Base-by-base conservation (phyloP, 129 eudicot species). In the Arctium minus region DNA sequence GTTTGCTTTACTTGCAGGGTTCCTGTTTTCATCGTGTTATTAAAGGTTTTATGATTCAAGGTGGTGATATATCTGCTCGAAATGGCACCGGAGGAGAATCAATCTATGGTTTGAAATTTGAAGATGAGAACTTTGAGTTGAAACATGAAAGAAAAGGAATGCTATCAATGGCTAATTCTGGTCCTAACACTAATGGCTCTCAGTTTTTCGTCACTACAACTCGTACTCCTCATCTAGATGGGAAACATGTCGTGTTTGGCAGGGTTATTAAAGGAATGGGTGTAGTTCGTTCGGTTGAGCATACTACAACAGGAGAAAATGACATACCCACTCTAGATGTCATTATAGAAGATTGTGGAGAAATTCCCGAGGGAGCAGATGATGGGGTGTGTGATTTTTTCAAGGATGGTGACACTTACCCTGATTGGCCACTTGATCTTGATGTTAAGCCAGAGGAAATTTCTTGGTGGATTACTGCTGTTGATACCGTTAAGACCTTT, bases 381-480 rank as follows among this genome's bases (percentile, higher is more conserved):
- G 96, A 93, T 90, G 98, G 99, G 77, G 79, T 88, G 27, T 80
- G 85, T 12, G 90, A 96, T 87, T 91, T 96, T 75, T 96, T 96
- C 72, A 91, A 90, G 80, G 99, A 96, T 85, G 97, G 99, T 62
- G 98, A 96, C 81, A 73, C 89, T 35, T 90, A 86, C 64, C 97
- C 99, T 87, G 99, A 96, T 83, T 96, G 95, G 95, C 99, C 98
- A 73, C 88, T 86, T 74, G 98, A 95, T 86, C 94, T 91, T 78
- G 93, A 91, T 79, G 80, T 75, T 56, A 91, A 91, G 79, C 86
- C 95, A 1, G 90, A 90, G 78, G 94, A 91, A 11, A 48, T 90
- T 79, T 79, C 90, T 70, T 93, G 97, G 99, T 87, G 94, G 95
- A 89, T 96, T 60, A 75, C 81, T 82, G 91, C 95, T 75, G 93